A percentile compares a stretch with the other conserved stretches of the same genome.
phyloP scores from a whole-genome alignment of 1,284 basidiomycete species.

The Sanghuangporus baumii region DNA sequence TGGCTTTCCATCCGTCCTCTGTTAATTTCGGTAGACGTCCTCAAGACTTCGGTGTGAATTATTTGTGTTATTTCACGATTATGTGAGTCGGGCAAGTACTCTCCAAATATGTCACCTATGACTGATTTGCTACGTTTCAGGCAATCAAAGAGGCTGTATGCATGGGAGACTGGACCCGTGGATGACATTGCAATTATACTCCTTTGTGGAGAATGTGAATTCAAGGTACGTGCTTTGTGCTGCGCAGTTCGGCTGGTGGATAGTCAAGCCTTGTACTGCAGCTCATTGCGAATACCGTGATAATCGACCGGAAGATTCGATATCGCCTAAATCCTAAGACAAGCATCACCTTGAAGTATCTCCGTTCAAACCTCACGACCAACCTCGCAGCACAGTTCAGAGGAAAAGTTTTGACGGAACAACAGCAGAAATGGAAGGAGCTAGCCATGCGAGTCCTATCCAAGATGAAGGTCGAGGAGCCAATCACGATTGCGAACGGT shows the following conservation, averaged over 20 bases:
- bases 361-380: slow-evolving; percentile 63
- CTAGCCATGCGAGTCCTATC: slow-evolving; percentile 59
- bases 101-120: slow-evolving; percentile 14
- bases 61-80: slow-evolving; percentile 85
- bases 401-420: slow-evolving; percentile 52
- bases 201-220: slow-evolving; percentile 89
- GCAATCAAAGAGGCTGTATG: slow-evolving; percentile 91
- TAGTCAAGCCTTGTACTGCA: slow-evolving; percentile 28
- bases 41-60: slow-evolving; percentile 68
- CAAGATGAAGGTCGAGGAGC: slow-evolving; percentile 30
- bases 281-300: slow-evolving; percentile 68
- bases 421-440: slow-evolving; percentile 67
- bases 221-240: slow-evolving; percentile 55
- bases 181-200: slow-evolving; percentile 82
- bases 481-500: neutral
- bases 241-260: neutral
- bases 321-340: slow-evolving; percentile 70
- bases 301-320: slow-evolving; percentile 83
- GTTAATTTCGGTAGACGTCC: slow-evolving; percentile 73
- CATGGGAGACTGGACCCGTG: slow-evolving; percentile 93
- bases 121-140: slow-evolving; percentile 32
- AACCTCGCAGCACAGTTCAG: slow-evolving; percentile 66
- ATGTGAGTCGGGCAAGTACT: slow-evolving; percentile 48
- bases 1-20: slow-evolving; percentile 89
- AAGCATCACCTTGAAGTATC: slow-evolving; percentile 74